phyloP scores from a whole-genome alignment of 192 early-diverging fungal genomes.

The Backusella australiensis region DNA sequence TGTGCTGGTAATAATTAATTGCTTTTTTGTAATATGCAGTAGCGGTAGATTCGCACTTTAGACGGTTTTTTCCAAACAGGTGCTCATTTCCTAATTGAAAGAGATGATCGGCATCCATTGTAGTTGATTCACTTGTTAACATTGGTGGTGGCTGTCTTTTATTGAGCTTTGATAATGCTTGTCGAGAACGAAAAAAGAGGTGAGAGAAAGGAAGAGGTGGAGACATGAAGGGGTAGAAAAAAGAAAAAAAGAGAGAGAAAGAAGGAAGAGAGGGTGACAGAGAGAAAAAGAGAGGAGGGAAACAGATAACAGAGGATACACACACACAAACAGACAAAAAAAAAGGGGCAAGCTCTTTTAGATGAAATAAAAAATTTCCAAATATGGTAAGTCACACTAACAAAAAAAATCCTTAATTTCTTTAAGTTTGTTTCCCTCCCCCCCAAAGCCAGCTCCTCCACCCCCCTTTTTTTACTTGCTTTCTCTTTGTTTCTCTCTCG shows the following conservation, averaged over 20 bases:
- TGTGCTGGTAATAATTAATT: constrained; percentile 36
- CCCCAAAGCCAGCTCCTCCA: neutral
- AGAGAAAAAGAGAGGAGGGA: constrained; percentile 1
- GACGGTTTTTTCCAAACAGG: constrained; percentile 51
- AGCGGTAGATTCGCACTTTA: constrained; percentile 46
- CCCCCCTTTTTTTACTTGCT: neutral
- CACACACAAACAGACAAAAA: neutral
- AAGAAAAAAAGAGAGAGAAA: neutral
- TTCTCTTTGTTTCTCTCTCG: constrained; percentile 2
- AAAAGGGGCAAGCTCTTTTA: neutral
- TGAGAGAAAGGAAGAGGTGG: constrained; percentile 13
- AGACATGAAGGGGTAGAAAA: constrained; percentile 5
- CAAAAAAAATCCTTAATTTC: neutral
- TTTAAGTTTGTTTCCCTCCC: neutral
- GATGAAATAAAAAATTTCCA: constrained; percentile 2
- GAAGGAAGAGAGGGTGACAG: neutral
- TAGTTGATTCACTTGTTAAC: neutral
- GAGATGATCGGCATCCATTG: constrained; percentile 7
- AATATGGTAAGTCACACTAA: constrained; percentile 7
- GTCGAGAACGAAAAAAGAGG: constrained; percentile 16
- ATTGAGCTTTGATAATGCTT: constrained; percentile 9
- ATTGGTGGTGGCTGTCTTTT: neutral
- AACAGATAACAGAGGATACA: constrained; percentile 2
- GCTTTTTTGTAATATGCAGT: constrained; percentile 53
- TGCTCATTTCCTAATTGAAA: constrained; percentile 30